Base-by-base conservation (phyloP, 2,329 filamentous ascomycete species). In the Penicillium capsulatum region DNA sequence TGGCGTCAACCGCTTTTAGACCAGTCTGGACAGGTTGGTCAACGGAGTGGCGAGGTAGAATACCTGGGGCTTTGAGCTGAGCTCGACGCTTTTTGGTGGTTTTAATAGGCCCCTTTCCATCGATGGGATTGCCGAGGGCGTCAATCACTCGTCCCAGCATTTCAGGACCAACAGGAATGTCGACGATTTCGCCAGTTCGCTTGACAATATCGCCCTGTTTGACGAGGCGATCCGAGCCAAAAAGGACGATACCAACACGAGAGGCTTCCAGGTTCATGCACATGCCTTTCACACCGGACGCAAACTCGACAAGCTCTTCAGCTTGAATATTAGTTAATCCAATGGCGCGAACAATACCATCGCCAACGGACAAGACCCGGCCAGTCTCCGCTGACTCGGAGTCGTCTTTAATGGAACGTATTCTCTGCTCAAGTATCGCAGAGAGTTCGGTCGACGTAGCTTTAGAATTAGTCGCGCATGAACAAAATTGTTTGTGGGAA, bases 201-300 rank as follows among this genome's bases (percentile, higher is more conserved):
- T 94, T 96, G 74, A 97, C 91, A 57, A 86, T 90, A 81, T 97
- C 91, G 67, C 91, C 91, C 76, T 97, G 91, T 80, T 87, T 92
- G 82, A 97, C 91, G 63, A 95, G 81, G 89, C 92, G 89, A 77
- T 97, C 91, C 67, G 91, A 96, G 83, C 91, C 91, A 81, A 97
- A 97, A 68, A 97, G 81, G 81, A 97, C 91, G 67, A 97, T 89
- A 95, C 91, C 91, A 77, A 97, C 92, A 76, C 97, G 92, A 73
- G 91, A 91, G 73, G 91, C 91, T 79, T 97, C 91, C 76, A 97
- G 84, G 86, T 97, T 97, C 91, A 97, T 96, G 87, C 91, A 96
- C 92, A 97, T 97, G 73, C 91, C 91, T 84, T 96, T 96, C 76
- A 24, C 22, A 24, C 22, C 22, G 22, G 22, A 24, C 22, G 22